Evolutionary conservation across 768 basidiomycete genomes (phyloP).

Genomic region (Termitomyces sp.): DNA sequence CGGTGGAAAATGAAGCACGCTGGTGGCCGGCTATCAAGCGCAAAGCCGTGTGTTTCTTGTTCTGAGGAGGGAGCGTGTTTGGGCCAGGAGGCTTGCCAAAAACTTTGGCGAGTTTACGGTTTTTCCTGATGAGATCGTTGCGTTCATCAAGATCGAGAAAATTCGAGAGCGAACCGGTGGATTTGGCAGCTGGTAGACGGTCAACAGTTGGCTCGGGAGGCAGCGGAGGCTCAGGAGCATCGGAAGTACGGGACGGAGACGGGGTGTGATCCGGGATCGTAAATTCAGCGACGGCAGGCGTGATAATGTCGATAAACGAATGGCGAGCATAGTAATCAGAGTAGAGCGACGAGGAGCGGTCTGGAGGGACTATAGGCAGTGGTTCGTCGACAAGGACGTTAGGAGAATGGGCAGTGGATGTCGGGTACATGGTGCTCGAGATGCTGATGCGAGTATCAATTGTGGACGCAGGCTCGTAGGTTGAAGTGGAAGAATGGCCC

Average conservation of each 20-base stretch:
- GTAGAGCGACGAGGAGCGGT: constrained; percentile 14
- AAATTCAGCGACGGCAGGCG: constrained; percentile 24
- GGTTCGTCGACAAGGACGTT: constrained; percentile 26
- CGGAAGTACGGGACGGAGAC: constrained; percentile 18
- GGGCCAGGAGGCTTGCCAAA: constrained; percentile 67
- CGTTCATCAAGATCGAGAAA: constrained; percentile 62
- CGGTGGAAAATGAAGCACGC: constrained; percentile 22
- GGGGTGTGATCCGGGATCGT: constrained; percentile 16
- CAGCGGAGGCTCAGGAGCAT: not conserved
- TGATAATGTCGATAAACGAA: constrained; percentile 36
- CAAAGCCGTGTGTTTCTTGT: constrained; percentile 12
- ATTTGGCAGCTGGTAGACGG: constrained; percentile 26
- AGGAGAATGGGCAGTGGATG: constrained; percentile 28
- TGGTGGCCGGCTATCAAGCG: constrained; percentile 22
- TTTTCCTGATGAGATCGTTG: constrained; percentile 67
- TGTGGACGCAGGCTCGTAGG: constrained; percentile 31
- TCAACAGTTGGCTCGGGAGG: constrained; percentile 44
- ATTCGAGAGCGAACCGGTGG: constrained; percentile 47
- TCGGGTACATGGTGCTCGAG: constrained; percentile 39
- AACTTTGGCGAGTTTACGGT: constrained; percentile 78
- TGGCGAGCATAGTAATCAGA: constrained; percentile 15
- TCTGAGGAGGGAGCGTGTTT: constrained; percentile 31
- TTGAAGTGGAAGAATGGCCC: constrained; percentile 26
- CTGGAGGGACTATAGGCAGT: constrained; percentile 24
- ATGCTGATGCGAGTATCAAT: constrained; percentile 41